Evolutionary conservation across 192 early-diverging fungal genomes (phyloP), one percentile per base, ranked within the genome.

Genomic region (Rhizoclosmatium globosum): DNA sequence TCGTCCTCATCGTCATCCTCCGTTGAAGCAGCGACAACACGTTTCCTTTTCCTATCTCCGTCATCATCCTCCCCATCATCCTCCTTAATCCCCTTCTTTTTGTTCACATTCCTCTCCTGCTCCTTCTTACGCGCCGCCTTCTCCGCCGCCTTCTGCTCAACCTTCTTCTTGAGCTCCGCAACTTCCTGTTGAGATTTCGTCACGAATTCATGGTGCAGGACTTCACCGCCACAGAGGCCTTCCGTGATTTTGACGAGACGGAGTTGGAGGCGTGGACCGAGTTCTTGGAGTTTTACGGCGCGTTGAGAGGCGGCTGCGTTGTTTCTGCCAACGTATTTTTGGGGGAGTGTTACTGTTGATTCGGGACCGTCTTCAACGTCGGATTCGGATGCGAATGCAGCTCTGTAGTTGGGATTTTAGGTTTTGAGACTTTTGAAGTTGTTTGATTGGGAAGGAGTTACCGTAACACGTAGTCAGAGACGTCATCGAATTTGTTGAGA

Each of bases 291-390:
- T 31, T 91, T 88, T 21, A 99, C 92, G 0, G 95, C 95, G 41
- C 97, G 85, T 74, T 96, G 93, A 82, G 96, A 93, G 76, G 91
- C 81, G 60, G 60, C 60, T 31, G 60, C 60, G 85, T 95, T 95
- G 56, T 88, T 89, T 44, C 91, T 86, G 42, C 94, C 94, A 13
- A 93, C 81, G 74, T 93, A 95, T 79, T 94, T 92, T 80, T 96
- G 93, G 6, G 93, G 78, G 53, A 98, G 83, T 11, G 92, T 93
- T 19, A 99, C 93, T 23, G 92, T 93, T n/a, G 89, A 89, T 59
- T 97, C 95, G 0, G 93, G 91, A 2, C 91, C 95, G 76, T 97
- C 96, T 81, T 98, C 96, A 2, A 95, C 92, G 80, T 99, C 98
- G 70, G 92, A 93, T 73, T 98, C 96, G 0, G 93, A 93, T 1